These are phyloP conservation scores for Ilex asprella DNA, from an alignment of 257 asterid species.

Conservation along the genomic window DNA sequence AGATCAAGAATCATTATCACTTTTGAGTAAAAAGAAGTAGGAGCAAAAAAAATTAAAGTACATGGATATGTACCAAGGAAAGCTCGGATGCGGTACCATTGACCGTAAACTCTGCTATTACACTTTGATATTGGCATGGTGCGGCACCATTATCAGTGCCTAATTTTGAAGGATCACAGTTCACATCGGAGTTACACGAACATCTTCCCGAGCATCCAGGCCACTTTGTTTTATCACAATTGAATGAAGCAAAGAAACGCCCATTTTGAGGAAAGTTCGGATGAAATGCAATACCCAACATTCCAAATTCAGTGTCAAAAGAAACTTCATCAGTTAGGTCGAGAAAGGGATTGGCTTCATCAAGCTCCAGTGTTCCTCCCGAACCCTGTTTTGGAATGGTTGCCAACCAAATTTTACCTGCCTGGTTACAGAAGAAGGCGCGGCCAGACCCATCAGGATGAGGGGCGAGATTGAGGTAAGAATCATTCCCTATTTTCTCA, in stretches of 20 bases:
- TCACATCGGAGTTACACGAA: conserved; percentile 69
- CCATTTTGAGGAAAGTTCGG: conserved; percentile 66
- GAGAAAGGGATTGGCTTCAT: conserved; percentile 54
- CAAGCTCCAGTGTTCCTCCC: conserved; percentile 46
- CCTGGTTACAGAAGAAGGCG: conserved; percentile 77
- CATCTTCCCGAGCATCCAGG: conserved; percentile 77
- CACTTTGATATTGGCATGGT: conserved; percentile 77
- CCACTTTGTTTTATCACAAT: conserved; percentile 72
- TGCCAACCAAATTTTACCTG: conserved; percentile 74
- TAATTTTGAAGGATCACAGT: conserved; percentile 63
- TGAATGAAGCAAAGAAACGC: conserved; percentile 76
- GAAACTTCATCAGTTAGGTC: conserved; percentile 73
- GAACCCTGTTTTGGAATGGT: conserved; percentile 64
- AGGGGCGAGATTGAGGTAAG: conserved; percentile 66
- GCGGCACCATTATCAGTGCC: conserved; percentile 49
- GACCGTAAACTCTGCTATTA: conserved; percentile 67
- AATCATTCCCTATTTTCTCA: conserved; percentile 71
- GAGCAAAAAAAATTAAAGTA: not conserved
- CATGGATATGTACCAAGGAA: conserved; percentile 39
- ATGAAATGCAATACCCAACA: conserved; percentile 80
- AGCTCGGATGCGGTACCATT: conserved; percentile 52
- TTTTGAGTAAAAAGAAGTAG: not conserved
- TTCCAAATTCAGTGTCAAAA: conserved; percentile 63
- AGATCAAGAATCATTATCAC: not conserved
- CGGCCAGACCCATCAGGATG: conserved; percentile 89